Conservation (phyloP, 2,329 filamentous ascomycete species). For the Hypoxylon sp. region DNA sequence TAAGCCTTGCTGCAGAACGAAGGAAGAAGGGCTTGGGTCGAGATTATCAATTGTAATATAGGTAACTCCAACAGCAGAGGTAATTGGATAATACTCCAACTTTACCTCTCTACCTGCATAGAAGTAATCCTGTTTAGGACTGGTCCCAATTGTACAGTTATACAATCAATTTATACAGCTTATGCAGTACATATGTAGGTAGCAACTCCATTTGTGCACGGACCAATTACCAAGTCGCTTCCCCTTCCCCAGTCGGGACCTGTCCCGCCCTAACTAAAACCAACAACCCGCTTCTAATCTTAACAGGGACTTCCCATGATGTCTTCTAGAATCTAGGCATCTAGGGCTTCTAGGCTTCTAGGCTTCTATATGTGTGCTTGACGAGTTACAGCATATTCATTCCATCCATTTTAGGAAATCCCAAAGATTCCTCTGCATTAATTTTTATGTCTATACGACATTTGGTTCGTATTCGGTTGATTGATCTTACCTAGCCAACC, state of each 20-base stretch:
- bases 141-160: background rate
- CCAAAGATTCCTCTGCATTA: conserved; percentile 24
- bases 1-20: background rate
- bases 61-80: background rate
- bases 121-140: too few relatives aligned
- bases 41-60: conserved; percentile 4
- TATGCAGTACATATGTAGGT: conserved; percentile 3
- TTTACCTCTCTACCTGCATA: too few relatives aligned
- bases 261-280: conserved; percentile 31
- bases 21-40: background rate
- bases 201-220: conserved; percentile 4
- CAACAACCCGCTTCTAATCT: conserved; percentile 22
- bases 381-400: conserved; percentile 5
- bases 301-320: conserved; percentile 41
- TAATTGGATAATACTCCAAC: too few relatives aligned
- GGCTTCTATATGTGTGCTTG: background rate
- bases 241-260: conserved; percentile 31
- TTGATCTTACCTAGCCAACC: background rate
- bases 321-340: conserved; percentile 16
- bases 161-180: background rate
- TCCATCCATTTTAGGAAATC: conserved; percentile 34
- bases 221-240: conserved; percentile 23
- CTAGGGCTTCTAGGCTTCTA: background rate
- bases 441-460: conserved; percentile 11
- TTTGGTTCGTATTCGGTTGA: background rate